Evolutionary conservation across 1,284 basidiomycete species (phyloP).

Genomic region (Malassezia globosa): DNA sequence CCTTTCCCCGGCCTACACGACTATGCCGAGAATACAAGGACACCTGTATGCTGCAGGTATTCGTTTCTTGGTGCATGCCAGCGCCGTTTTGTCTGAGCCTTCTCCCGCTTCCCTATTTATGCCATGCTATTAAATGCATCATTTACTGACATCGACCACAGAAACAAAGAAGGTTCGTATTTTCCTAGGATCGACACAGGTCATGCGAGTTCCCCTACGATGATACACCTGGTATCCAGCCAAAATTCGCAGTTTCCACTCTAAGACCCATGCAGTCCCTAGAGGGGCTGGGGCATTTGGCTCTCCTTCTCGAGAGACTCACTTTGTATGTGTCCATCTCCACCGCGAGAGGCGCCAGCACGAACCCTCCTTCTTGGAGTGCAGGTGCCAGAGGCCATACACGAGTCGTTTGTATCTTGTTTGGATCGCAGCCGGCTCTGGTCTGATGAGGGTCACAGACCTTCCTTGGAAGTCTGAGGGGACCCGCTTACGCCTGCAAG

Average conservation of each 20-base stretch:
- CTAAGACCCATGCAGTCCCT: conserved; percentile 41
- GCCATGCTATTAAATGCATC: not conserved
- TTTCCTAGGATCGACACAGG: not conserved
- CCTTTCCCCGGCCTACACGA: conserved; percentile 48
- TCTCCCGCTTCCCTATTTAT: conserved; percentile 10
- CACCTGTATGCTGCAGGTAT: conserved; percentile 39
- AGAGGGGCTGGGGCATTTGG: conserved; percentile 35
- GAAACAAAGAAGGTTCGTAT: not conserved
- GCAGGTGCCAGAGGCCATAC: conserved; percentile 35
- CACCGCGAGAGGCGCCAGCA: conserved; percentile 34
- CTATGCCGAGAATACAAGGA: conserved; percentile 48
- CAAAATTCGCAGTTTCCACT: conserved; percentile 49
- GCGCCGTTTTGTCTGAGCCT: conserved; percentile 42
- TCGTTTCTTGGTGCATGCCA: conserved; percentile 44
- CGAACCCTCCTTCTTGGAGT: conserved; percentile 45
- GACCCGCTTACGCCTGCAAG: not conserved
- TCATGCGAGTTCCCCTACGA: conserved; percentile 30
- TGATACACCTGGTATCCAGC: conserved; percentile 48
- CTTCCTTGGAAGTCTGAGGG: conserved; percentile 48
- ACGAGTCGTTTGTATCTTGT: conserved; percentile 41
- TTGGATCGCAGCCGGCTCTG: conserved; percentile 46
- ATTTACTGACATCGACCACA: not conserved
- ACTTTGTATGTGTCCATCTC: conserved; percentile 35
- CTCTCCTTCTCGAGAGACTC: conserved; percentile 44
- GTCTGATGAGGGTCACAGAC: conserved; percentile 47